Base-by-base conservation (phyloP, 768 basidiomycete species). In the Psilocybe tampanensis region DNA sequence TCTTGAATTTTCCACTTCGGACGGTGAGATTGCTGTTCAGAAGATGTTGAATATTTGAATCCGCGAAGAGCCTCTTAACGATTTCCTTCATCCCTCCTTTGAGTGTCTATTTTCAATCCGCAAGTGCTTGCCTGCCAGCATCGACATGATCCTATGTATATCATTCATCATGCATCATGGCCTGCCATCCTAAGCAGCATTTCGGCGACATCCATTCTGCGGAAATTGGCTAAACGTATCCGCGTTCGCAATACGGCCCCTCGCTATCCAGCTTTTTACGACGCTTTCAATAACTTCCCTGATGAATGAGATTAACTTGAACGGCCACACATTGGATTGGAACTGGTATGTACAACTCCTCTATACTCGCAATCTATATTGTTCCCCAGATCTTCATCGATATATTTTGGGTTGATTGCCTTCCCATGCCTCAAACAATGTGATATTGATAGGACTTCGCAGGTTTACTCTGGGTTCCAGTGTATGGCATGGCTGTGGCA, bases 41-140 rank as follows among this genome's bases (percentile, higher is more conserved):
- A 68, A 8, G 70, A 72, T 54, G 56, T 74, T 23, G 72, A 66
- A 8, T 76, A 76, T 54, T 61, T 3, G 62, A 68, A 34, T 33
- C 51, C 21, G 59, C 69, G 43, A 70, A 39, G 65, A 65, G 1
- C 61, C n/a, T n/a, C n/a, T n/a, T n/a, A n/a, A n/a, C 58, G 64
- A 67, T 2, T 52, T 59, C 11, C 48, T 73, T 2, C 59, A 64
- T 49, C 44, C n/a, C n/a, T n/a, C n/a, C n/a, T n/a, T n/a, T n/a
- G n/a, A n/a, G n/a, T n/a, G n/a, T n/a, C n/a, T n/a, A n/a, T n/a
- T n/a, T n/a, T n/a, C n/a, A n/a, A n/a, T n/a, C n/a, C n/a, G n/a
- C n/a, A n/a, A n/a, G n/a, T n/a, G n/a, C n/a, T n/a, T n/a, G n/a
- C n/a, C n/a, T n/a, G n/a, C n/a, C n/a, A n/a, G n/a, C n/a, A n/a